Evolutionary conservation across 2,329 filamentous ascomycete species (phyloP), one percentile per base, ranked within the genome.

Genomic region (Fusarium sp.): DNA sequence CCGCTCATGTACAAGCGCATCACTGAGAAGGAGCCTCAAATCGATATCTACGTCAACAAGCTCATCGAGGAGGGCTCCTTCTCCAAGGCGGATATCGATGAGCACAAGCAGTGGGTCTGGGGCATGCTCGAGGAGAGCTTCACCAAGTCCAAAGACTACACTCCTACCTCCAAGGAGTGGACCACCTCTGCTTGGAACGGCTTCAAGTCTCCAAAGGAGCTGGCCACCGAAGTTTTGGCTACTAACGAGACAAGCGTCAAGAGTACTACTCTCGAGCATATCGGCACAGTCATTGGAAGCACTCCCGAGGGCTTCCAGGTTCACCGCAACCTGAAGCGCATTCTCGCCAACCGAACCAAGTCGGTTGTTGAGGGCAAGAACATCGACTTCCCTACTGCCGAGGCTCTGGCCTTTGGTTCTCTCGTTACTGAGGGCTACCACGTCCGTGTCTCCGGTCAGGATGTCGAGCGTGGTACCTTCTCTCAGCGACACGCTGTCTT

Each of bases 81-180:
- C 85, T 97, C 94, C 76, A 95, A 97, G 86, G 95, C 96, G 78
- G 96, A 99, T 80, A 92, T 99, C 68, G 95, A 99, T 66, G 96
- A 99, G 87, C 96, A 99, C 88, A 97, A 97, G 89, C 93, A 97
- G 83, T 99, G 96, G 96, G 96, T 98, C 67, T 99, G 95, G 96
- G 93, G 93, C 70, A 98, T 98, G 95, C 88, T 99, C 64, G 95
- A 97, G 80, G 95, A 98, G 83, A 98, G 94, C 85, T 99, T 98
- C 83, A 89, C 94, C 78, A 94, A 95, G 84, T 97, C 95, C 84
- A 98, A 97, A 85, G 95, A 99, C 79, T 99, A 99, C 84, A 93
- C 95, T 83, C 94, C 96, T 49, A 97, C 93, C 44, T 93, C 95
- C 74, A 97, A 97, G 86, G 96, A 99, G 84, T 99, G 96, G 96